Evolutionary conservation across 106 monocot species (phyloP).

Genomic region (Dendrobium nobile): DNA sequence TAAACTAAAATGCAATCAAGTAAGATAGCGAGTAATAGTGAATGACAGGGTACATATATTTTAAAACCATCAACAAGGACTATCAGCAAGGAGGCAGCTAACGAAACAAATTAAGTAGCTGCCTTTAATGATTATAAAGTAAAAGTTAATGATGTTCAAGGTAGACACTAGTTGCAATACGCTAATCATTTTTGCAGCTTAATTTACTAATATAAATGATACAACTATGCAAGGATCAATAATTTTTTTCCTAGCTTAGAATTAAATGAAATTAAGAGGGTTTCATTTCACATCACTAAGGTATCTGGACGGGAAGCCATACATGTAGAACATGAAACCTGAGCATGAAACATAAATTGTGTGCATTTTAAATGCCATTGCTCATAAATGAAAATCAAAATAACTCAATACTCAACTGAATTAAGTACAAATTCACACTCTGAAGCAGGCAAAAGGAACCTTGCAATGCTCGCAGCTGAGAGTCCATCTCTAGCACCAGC

Average conservation of each 20-base stretch:
- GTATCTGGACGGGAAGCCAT: not conserved
- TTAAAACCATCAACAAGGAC: not conserved
- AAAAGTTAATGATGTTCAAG: not conserved
- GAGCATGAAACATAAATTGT: not conserved
- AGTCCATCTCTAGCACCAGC: slow-evolving; percentile 94
- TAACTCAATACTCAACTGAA: slow-evolving; percentile 52
- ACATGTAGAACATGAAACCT: not conserved
- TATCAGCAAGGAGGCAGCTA: not conserved
- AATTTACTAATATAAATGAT: not conserved
- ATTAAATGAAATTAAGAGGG: not conserved
- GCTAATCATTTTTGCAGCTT: not conserved
- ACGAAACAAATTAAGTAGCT: not conserved
- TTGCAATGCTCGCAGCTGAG: slow-evolving; percentile 74
- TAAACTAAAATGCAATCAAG: not conserved
- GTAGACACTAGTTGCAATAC: not conserved
- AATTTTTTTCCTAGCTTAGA: not conserved
- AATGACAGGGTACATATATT: not conserved
- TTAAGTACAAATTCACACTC: slow-evolving; percentile 82
- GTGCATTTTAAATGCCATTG: not conserved
- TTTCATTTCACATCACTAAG: not conserved
- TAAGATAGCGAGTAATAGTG: not conserved
- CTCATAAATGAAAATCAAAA: not conserved
- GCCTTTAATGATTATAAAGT: not conserved
- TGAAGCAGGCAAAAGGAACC: slow-evolving; percentile 79
- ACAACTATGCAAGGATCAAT: not conserved